Evolutionary conservation across 129 eudicot genomes (phyloP).

Genomic region (Helianthus annuus): HanXRQr2.0-SUNRISE NC_035447.2:38900889-38901388

Average conservation of each 20-base stretch:
- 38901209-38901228: background rate
- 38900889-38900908: constrained; percentile 78
- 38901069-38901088: constrained; percentile 69
- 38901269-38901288: constrained; percentile 79
- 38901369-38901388: constrained; percentile 60
- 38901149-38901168: constrained; percentile 79
- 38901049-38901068: constrained; percentile 67
- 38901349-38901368: constrained; percentile 62
- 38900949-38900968: constrained; percentile 60
- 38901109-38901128: constrained; percentile 61
- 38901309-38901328: constrained; percentile 11
- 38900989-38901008: constrained; percentile 63
- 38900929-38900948: constrained; percentile 83
- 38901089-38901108: constrained; percentile 52
- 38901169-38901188: constrained; percentile 81
- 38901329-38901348: no score
- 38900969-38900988: constrained; percentile 59
- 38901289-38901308: constrained; percentile 81
- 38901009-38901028: constrained; percentile 80
- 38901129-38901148: constrained; percentile 89
- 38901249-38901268: constrained; percentile 91
- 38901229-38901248: constrained; percentile 60
- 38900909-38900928: constrained; percentile 78
- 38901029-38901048: no score
- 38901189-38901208: constrained; percentile 11